A percentile compares a stretch with the other conserved stretches of the same genome.
Conservation (phyloP, 805 yeast species). For the Hanseniaspora meyeri region DNA sequence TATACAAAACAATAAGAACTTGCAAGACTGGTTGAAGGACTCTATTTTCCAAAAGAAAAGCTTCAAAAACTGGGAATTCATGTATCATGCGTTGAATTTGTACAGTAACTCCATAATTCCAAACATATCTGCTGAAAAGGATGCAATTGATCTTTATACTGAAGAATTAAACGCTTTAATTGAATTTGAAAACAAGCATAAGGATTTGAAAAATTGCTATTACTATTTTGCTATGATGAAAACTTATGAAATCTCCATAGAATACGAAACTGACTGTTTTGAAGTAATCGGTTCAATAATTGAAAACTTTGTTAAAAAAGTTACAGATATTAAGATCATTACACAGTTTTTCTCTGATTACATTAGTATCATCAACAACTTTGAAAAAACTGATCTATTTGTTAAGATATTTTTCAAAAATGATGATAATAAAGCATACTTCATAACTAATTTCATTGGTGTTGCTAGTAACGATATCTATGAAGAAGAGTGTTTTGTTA, state of each 20-base stretch:
- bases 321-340: neutral
- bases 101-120: slow-evolving; percentile 12
- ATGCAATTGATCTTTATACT: neutral
- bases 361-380: slow-evolving; percentile 9
- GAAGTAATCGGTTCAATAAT: neutral
- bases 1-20: slow-evolving; percentile 1
- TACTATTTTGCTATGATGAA: slow-evolving; percentile 3
- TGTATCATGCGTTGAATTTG: neutral
- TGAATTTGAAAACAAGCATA: neutral
- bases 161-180: neutral
- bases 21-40: slow-evolving; percentile 10
- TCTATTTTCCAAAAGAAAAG: neutral
- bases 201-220: neutral
- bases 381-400: neutral
- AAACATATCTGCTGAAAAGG: slow-evolving; percentile 4
- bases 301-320: neutral
- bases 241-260: slow-evolving; percentile 6
- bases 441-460: neutral
- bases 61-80: neutral
- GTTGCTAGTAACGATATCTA: neutral
- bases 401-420: neutral
- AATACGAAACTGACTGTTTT: neutral
- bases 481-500: neutral
- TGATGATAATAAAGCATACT: neutral
- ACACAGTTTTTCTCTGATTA: neutral